These are phyloP conservation scores for Curvularia hawaiiensis DNA, from an alignment of 2,329 filamentous ascomycete species.

Conservation along the genomic window DNA sequence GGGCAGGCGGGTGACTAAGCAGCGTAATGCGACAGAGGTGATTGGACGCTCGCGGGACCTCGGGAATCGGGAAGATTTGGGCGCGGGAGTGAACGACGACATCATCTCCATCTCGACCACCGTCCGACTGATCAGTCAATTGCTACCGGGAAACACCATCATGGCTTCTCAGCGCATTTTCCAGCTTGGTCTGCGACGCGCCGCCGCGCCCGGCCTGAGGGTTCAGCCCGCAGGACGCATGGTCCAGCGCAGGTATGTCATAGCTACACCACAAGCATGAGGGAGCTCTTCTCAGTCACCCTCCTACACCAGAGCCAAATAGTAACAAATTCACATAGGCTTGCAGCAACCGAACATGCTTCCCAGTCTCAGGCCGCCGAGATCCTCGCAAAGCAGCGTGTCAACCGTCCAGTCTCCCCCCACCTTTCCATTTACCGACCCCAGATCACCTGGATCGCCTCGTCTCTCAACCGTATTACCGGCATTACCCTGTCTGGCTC, in stretches of 20 bases:
- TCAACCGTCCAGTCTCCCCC: slow-evolving; percentile 79
- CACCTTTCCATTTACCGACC: slow-evolving; percentile 86
- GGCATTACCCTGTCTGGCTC: slow-evolving; percentile 72
- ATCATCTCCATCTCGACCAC: slow-evolving; percentile 36
- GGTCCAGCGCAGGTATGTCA: slow-evolving; percentile 56
- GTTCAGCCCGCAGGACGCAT: slow-evolving; percentile 47
- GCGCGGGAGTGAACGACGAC: slow-evolving; percentile 23
- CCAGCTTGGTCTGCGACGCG: slow-evolving; percentile 51
- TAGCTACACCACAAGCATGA: slow-evolving; percentile 18
- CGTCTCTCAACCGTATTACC: slow-evolving; percentile 82
- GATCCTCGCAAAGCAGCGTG: slow-evolving; percentile 82
- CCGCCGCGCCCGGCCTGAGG: slow-evolving; percentile 50
- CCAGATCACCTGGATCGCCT: slow-evolving; percentile 82
- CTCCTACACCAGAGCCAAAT: slow-evolving; percentile 5
- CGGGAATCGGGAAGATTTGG: slow-evolving; percentile 32
- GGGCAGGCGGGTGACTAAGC: slow-evolving; percentile 37
- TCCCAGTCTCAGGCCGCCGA: slow-evolving; percentile 59
- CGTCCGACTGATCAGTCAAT: slow-evolving; percentile 26
- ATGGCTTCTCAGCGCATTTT: slow-evolving; percentile 55
- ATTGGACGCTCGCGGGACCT: slow-evolving; percentile 38
- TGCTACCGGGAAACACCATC: slow-evolving; percentile 19
- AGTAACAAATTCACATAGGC: slow-evolving; percentile 32
- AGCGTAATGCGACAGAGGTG: slow-evolving; percentile 13
- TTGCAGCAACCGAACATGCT: slow-evolving; percentile 64
- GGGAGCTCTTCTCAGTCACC: slow-evolving; percentile 6